Evolutionary conservation across 2,329 filamentous ascomycete species (phyloP).

Genomic region (Botryosphaeria dothidea): DNA sequence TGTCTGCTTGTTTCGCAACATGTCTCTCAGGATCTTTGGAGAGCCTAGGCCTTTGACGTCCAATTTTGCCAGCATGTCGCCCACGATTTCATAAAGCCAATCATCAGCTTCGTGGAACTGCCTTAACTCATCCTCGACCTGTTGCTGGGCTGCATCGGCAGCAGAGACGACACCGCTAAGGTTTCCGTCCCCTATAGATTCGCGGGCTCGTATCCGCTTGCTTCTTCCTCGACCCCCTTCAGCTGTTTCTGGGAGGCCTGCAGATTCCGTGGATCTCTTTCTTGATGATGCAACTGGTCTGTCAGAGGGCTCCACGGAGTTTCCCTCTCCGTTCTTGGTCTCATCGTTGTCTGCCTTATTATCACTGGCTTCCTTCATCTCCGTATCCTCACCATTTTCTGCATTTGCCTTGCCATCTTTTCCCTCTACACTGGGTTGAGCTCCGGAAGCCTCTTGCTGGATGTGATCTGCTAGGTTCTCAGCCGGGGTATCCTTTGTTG

Average conservation of each 20-base stretch:
- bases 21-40: slow-evolving; percentile 38
- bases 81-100: slow-evolving; percentile 56
- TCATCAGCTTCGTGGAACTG: slow-evolving; percentile 57
- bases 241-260: slow-evolving; percentile 57
- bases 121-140: slow-evolving; percentile 57
- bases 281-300: slow-evolving; percentile 46
- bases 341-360: background rate
- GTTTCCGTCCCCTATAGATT: slow-evolving; percentile 52
- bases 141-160: slow-evolving; percentile 52
- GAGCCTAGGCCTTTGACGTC: slow-evolving; percentile 49
- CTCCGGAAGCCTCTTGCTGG: background rate
- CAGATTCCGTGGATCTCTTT: slow-evolving; percentile 63
- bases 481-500: background rate
- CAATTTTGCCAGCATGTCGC: slow-evolving; percentile 53
- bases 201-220: slow-evolving; percentile 61
- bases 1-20: slow-evolving; percentile 27
- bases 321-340: background rate
- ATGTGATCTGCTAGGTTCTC: background rate
- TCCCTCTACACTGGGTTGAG: background rate
- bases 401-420: background rate
- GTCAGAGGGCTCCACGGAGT: slow-evolving; percentile 27
- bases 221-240: slow-evolving; percentile 61
- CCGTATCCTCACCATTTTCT: slow-evolving; percentile 24
- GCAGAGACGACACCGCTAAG: slow-evolving; percentile 48
- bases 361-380: slow-evolving; percentile 25